Evolutionary conservation across 352 stramenopile species (phyloP).

Genomic region (Globisporangium nunn): DNA sequence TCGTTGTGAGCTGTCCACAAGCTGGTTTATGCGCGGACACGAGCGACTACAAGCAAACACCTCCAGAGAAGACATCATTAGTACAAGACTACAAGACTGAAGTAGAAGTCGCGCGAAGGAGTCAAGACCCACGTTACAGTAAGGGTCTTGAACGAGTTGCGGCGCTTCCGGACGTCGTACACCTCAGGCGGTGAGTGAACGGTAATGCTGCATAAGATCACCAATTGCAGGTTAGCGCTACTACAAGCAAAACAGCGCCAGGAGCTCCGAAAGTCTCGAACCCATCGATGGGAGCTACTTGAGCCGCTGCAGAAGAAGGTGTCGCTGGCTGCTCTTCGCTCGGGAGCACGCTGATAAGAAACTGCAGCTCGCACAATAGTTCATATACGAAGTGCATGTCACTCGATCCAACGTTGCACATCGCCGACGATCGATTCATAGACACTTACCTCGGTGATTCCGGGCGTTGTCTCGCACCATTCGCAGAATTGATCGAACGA

Average conservation of each 20-base stretch:
- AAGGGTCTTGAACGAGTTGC: slow-evolving; percentile 45
- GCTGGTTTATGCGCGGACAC: slow-evolving; percentile 18
- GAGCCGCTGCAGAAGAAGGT: slow-evolving; percentile 2
- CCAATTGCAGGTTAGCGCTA: not conserved
- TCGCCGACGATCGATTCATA: too few relatives aligned
- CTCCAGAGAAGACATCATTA: not conserved
- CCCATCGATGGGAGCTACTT: slow-evolving; percentile 27
- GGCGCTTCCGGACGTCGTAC: slow-evolving; percentile 21
- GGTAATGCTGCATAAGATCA: not conserved
- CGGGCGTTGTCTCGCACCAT: slow-evolving; percentile 79
- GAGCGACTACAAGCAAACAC: slow-evolving; percentile 16
- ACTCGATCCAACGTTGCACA: not conserved
- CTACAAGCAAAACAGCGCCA: not conserved
- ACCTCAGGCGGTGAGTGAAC: slow-evolving; percentile 3
- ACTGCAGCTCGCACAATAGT: slow-evolving; percentile 20
- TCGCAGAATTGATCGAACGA: slow-evolving; percentile 84
- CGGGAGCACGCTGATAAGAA: slow-evolving; percentile 74
- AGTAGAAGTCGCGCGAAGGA: not conserved
- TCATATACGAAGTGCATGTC: not conserved
- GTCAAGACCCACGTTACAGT: slow-evolving; percentile 36
- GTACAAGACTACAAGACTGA: not conserved
- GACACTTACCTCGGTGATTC: slow-evolving; percentile 54
- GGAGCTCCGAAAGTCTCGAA: slow-evolving; percentile 8
- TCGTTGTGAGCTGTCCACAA: slow-evolving; percentile 18
- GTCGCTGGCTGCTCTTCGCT: slow-evolving; percentile 35